A percentile compares a stretch with the other conserved stretches of the same genome.
Conservation (phyloP, 169 alveolate genomes). For the Plasmodium gaboni region DNA sequence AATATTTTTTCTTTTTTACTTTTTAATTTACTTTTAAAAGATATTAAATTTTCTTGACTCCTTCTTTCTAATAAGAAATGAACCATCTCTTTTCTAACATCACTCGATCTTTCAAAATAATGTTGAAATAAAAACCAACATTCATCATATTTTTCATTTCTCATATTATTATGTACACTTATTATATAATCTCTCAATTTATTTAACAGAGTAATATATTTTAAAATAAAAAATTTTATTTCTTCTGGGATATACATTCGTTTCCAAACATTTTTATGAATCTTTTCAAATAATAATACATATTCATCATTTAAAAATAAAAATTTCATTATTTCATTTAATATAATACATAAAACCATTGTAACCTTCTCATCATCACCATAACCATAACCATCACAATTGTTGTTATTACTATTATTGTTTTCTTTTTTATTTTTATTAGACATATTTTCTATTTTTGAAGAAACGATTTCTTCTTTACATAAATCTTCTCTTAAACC, state of each 20-base stretch:
- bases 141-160: constrained; percentile 30
- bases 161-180: constrained; percentile 4
- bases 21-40: not conserved
- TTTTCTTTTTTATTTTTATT: too few relatives aligned
- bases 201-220: constrained; percentile 31
- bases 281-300: constrained; percentile 39
- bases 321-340: constrained; percentile 37
- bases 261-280: constrained; percentile 39
- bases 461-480: not conserved
- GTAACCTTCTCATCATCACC: not conserved
- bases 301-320: constrained; percentile 65
- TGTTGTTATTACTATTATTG: not conserved
- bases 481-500: constrained; percentile 20
- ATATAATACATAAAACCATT: constrained; percentile 35
- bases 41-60: constrained; percentile 6
- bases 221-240: constrained; percentile 21
- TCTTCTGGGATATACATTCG: constrained; percentile 58
- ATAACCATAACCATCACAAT: not conserved
- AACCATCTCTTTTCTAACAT: constrained; percentile 36
- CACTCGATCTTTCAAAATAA: constrained; percentile 43
- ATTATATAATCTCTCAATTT: constrained; percentile 46
- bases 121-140: constrained; percentile 62
- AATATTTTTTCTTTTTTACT: not conserved
- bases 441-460: too few relatives aligned
- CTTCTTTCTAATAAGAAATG: constrained; percentile 38